phyloP scores from a whole-genome alignment of 2,329 filamentous ascomycete genomes.

The Fusarium phyllophilum region DNA sequence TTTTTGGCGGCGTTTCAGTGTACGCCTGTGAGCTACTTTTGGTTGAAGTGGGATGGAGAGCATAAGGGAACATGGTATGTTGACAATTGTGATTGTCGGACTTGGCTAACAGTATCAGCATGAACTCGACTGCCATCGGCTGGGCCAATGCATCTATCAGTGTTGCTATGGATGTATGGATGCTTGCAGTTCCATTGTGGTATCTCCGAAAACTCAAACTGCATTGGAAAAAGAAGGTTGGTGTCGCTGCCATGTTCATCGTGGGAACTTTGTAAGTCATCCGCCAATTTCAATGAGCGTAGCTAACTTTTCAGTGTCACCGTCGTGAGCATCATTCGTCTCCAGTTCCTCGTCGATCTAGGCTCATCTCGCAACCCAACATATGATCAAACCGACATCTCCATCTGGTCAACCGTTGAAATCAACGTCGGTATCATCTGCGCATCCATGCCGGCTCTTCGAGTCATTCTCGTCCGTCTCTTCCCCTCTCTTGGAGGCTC shows the following conservation, averaged over 20 bases:
- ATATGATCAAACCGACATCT: slow-evolving; percentile 45
- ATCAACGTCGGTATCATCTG: slow-evolving; percentile 52
- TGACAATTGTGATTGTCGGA: fast-evolving
- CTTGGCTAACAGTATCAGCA: slow-evolving; percentile 12
- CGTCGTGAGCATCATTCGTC: slow-evolving; percentile 46
- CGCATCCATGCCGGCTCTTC: slow-evolving; percentile 48
- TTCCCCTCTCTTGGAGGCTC: slow-evolving; percentile 46
- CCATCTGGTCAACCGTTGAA: slow-evolving; percentile 50
- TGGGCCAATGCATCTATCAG: slow-evolving; percentile 57
- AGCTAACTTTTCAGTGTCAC: slow-evolving; percentile 43
- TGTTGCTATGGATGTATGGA: slow-evolving; percentile 55
- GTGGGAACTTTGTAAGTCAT: slow-evolving; percentile 53
- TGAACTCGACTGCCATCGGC: slow-evolving; percentile 52
- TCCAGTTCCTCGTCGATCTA: slow-evolving; percentile 44
- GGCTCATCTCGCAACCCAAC: slow-evolving; percentile 45
- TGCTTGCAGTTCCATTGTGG: slow-evolving; percentile 55
- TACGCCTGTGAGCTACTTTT: slow-evolving; percentile 52
- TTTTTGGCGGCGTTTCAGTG: slow-evolving; percentile 52
- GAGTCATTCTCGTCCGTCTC: slow-evolving; percentile 43
- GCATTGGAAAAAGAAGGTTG: slow-evolving; percentile 55
- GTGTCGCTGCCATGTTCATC: slow-evolving; percentile 55
- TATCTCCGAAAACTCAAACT: slow-evolving; percentile 49
- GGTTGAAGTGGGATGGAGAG: slow-evolving; percentile 55
- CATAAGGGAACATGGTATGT: slow-evolving; percentile 51
- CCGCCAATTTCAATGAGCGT: background rate